Percentiles rank a stretch among this genome's conserved stretches.
These are phyloP conservation scores for Coelastrella sp. DNA, from an alignment of 139 green algal species.

Conservation along the genomic window DNA sequence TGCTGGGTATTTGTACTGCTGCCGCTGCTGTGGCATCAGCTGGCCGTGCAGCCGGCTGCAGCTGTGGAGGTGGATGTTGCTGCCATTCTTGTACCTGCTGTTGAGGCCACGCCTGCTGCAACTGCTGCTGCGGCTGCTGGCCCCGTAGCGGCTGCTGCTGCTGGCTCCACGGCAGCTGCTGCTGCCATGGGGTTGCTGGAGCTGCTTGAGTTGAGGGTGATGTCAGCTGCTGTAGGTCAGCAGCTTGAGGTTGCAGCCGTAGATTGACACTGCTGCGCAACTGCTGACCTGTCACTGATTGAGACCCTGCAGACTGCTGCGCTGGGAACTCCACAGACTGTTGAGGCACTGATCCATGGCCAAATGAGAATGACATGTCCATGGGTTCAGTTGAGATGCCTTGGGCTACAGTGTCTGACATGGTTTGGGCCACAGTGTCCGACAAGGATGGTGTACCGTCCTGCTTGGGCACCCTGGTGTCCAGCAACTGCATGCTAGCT, in stretches of 20 bases:
- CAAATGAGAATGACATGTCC: constrained; percentile 3
- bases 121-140: constrained; percentile 1
- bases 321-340: background rate
- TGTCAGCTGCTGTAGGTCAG: background rate
- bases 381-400: background rate
- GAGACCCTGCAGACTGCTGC: no score
- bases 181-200: constrained; percentile 18
- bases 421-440: background rate
- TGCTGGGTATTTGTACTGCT: no score
- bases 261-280: background rate
- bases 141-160: background rate
- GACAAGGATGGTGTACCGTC: no score
- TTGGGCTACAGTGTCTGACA: background rate
- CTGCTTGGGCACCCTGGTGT: background rate
- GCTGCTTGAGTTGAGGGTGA: background rate
- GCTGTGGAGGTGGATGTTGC: background rate
- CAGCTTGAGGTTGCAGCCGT: background rate
- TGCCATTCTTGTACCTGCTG: background rate
- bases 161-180: background rate
- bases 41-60: no score
- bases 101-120: background rate
- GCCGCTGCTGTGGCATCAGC: no score
- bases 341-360: background rate
- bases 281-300: background rate
- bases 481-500: background rate